Evolutionary conservation across 495 filamentous ascomycete species (phyloP).

Genomic region (Penicillium silybi): DNA sequence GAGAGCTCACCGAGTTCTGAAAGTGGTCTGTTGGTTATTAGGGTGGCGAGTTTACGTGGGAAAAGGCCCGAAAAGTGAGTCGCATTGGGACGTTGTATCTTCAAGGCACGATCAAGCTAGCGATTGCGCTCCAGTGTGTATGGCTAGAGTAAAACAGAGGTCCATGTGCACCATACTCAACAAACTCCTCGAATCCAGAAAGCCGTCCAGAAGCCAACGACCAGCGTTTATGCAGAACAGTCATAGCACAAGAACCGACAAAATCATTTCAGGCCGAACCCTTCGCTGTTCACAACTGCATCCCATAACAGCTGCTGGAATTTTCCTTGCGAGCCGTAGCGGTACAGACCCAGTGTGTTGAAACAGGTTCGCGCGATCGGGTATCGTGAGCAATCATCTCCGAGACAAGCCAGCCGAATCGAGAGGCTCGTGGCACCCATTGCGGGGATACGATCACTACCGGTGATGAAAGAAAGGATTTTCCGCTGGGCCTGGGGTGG

Average conservation of each 20-base stretch:
- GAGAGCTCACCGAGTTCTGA: not conserved
- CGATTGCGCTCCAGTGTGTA: not conserved
- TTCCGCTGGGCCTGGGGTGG: constrained; percentile 66
- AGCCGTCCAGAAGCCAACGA: constrained; percentile 1
- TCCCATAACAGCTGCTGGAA: constrained; percentile 75
- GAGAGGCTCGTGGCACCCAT: constrained; percentile 81
- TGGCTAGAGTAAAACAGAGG: not conserved
- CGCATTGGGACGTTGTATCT: not conserved
- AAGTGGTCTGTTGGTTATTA: not conserved
- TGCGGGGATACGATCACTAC: constrained; percentile 87
- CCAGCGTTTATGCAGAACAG: constrained; percentile 11
- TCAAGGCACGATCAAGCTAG: not conserved
- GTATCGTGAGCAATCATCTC: constrained; percentile 69
- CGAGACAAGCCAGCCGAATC: constrained; percentile 70
- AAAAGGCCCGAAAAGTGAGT: not conserved
- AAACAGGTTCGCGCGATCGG: constrained; percentile 91
- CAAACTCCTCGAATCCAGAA: constrained; percentile 1
- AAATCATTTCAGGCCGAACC: constrained; percentile 81
- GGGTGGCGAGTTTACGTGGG: not conserved
- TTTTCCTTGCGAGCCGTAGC: constrained; percentile 60
- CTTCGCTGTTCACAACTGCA: constrained; percentile 85
- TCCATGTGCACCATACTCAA: not conserved
- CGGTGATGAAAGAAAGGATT: constrained; percentile 85
- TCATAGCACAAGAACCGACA: constrained; percentile 2
- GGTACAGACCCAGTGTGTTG: constrained; percentile 75